These are phyloP conservation scores for Chionographis japonica DNA, from an alignment of 106 monocot genomes.

Conservation along the genomic window DNA sequence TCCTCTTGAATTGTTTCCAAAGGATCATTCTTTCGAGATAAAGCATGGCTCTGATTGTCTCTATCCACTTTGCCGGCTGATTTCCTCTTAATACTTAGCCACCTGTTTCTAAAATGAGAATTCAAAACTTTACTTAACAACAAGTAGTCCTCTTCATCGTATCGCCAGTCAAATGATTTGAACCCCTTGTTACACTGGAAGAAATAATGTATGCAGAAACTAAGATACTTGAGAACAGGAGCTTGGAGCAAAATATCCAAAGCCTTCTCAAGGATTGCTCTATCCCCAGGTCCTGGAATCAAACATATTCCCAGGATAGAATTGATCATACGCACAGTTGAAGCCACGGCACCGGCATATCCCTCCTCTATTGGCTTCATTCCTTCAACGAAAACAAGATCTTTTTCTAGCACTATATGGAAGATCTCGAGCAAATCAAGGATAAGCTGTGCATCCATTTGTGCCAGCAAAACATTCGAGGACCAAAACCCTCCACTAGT, in stretches of 20 bases:
- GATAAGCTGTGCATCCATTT: constrained; percentile 55
- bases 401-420: constrained; percentile 10
- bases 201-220: constrained; percentile 36
- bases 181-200: constrained; percentile 12
- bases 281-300: constrained; percentile 59
- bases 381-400: constrained; percentile 8
- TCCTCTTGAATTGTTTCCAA: constrained; percentile 88
- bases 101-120: constrained; percentile 64
- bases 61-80: constrained; percentile 23
- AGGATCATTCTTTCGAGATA: constrained; percentile 13
- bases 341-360: constrained; percentile 2
- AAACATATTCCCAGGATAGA: constrained; percentile 56
- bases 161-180: constrained; percentile 39
- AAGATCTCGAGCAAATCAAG: constrained; percentile 47
- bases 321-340: constrained; percentile 44
- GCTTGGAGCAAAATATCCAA: constrained; percentile 53
- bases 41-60: background rate
- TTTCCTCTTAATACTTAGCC: constrained; percentile 75
- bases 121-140: constrained; percentile 45
- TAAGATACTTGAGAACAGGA: constrained; percentile 56
- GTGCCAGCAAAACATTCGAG: constrained; percentile 28
- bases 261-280: constrained; percentile 40
- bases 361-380: constrained; percentile 3
- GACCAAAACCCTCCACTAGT: constrained; percentile 90
- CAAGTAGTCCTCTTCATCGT: constrained; percentile 49